Evolutionary conservation across 352 stramenopile species (phyloP).

Genomic region (Blastocystis sp.): DNA sequence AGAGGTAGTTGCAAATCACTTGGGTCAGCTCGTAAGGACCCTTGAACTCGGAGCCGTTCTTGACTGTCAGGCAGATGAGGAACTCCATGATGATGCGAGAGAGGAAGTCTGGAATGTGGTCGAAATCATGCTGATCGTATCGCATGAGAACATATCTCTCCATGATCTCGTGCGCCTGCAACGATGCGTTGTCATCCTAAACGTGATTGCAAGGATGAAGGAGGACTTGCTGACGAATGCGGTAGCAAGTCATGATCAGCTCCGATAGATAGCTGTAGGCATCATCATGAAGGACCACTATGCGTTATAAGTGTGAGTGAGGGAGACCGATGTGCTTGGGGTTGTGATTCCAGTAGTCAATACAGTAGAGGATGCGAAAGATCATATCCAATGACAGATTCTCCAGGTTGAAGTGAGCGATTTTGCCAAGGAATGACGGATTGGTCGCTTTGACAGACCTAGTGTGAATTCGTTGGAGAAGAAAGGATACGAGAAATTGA

Average conservation of each 20-base stretch:
- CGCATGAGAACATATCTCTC: slow-evolving; percentile 47
- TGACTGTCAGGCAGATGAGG: slow-evolving; percentile 27
- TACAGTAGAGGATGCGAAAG: slow-evolving; percentile 62
- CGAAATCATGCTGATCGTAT: slow-evolving; percentile 26
- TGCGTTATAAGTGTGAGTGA: neutral
- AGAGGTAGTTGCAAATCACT: slow-evolving; percentile 56
- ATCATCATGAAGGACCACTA: slow-evolving; percentile 61
- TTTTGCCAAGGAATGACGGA: slow-evolving; percentile 24
- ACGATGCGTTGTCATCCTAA: neutral
- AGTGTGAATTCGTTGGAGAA: neutral
- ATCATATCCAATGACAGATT: slow-evolving; percentile 55
- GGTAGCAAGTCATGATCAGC: slow-evolving; percentile 61
- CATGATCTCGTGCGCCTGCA: slow-evolving; percentile 20
- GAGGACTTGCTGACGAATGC: slow-evolving; percentile 7
- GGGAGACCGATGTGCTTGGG: slow-evolving; percentile 50
- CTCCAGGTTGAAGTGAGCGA: slow-evolving; percentile 17
- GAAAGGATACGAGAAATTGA: slow-evolving; percentile 41
- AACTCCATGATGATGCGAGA: slow-evolving; percentile 52
- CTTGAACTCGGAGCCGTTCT: slow-evolving; percentile 32
- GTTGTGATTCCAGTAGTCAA: slow-evolving; percentile 68
- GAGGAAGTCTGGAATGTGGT: slow-evolving; percentile 33
- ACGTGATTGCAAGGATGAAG: neutral
- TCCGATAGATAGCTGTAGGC: slow-evolving; percentile 46
- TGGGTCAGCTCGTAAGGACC: slow-evolving; percentile 54
- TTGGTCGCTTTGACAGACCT: slow-evolving; percentile 31